phyloP scores from a whole-genome alignment of 2,329 filamentous ascomycete species.

The Fusarium nanum region DNA sequence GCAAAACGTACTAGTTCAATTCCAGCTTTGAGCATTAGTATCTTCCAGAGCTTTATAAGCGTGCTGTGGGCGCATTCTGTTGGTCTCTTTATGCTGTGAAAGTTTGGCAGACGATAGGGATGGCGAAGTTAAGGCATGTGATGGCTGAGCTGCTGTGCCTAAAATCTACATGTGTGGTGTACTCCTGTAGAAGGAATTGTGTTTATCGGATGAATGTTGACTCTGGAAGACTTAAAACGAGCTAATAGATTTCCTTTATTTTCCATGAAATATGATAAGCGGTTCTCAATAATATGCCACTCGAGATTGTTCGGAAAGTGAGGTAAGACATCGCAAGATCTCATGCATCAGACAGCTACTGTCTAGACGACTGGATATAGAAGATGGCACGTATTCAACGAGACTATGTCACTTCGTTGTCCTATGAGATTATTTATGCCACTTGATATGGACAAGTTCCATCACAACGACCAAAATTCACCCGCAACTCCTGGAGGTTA shows the following conservation, averaged over 20 bases:
- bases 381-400: background rate
- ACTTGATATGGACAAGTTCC: background rate
- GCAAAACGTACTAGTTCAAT: slow-evolving; percentile 9
- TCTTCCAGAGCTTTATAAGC: background rate
- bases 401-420: background rate
- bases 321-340: too few relatives aligned
- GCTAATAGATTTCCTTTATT: slow-evolving; percentile 45
- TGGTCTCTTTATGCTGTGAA: background rate
- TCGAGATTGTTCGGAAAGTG: background rate
- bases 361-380: background rate
- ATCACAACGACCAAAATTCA: background rate
- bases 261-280: background rate
- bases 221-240: slow-evolving; percentile 42
- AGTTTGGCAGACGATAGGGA: background rate
- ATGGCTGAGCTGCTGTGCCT: slow-evolving; percentile 7
- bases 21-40: background rate
- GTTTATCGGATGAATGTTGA: slow-evolving; percentile 31
- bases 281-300: background rate
- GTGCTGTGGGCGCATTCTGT: background rate
- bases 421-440: background rate
- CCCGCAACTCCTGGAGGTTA: background rate
- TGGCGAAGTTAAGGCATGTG: slow-evolving; percentile 11
- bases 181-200: slow-evolving; percentile 17
- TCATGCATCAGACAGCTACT: background rate
- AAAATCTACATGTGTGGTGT: slow-evolving; percentile 16